Conservation (phyloP, 495 filamentous ascomycete species). For the Schizothecium vesticola region DNA sequence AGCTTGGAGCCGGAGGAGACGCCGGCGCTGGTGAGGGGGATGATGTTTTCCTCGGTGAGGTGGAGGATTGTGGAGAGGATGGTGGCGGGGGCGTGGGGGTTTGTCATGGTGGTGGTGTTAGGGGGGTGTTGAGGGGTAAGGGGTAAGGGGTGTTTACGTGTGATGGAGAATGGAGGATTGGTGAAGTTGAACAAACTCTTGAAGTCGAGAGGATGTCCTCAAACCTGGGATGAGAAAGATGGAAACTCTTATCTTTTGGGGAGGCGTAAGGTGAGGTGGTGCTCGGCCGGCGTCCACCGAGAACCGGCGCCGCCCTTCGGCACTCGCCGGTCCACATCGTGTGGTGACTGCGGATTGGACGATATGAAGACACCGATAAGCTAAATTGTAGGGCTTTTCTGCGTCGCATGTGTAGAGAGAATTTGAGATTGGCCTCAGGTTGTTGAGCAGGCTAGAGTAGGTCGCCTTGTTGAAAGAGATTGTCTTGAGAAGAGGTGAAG, state of each 20-base stretch:
- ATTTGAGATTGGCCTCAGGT: not conserved
- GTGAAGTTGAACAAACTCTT: not conserved
- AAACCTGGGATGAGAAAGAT: not conserved
- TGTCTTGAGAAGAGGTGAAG: not conserved
- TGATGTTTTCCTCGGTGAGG: slow-evolving; percentile 27
- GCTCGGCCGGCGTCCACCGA: slow-evolving; percentile 9
- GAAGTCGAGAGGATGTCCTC: not conserved
- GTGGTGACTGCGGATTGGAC: not conserved
- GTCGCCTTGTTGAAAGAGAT: not conserved
- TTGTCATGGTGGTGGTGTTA: slow-evolving; percentile 14
- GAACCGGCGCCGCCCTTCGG: slow-evolving; percentile 8
- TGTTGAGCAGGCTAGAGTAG: not conserved
- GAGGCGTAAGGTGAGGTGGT: not conserved
- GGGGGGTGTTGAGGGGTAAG: not conserved
- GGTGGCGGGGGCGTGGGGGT: slow-evolving; percentile 16
- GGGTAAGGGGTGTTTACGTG: not conserved
- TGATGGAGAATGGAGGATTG: not conserved
- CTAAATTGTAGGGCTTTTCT: not conserved
- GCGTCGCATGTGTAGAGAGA: not conserved
- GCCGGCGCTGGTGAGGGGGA: slow-evolving; percentile 32
- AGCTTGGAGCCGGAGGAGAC: slow-evolving; percentile 36
- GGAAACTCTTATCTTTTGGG: not conserved
- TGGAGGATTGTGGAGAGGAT: slow-evolving; percentile 30
- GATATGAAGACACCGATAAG: not conserved
- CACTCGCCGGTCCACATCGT: slow-evolving; percentile 7